Conservation (phyloP, 1,284 basidiomycete genomes). For the Mycosarcoma maydis region DNA sequence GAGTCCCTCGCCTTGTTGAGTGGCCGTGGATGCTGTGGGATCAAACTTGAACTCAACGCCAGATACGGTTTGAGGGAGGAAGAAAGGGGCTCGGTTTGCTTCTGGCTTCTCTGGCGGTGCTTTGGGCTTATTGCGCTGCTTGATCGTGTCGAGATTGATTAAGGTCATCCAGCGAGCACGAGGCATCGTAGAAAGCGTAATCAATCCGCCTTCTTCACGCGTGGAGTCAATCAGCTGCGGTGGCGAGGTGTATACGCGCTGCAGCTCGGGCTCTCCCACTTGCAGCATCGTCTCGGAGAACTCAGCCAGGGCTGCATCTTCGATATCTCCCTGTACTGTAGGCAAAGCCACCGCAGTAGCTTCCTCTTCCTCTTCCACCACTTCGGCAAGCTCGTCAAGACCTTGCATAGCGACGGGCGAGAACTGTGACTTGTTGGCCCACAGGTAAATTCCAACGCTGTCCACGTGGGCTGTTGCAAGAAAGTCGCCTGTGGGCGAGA, state of each 20-base stretch:
- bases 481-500: conserved; percentile 95
- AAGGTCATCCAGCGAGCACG: conserved; percentile 95
- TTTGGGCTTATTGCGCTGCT: conserved; percentile 90
- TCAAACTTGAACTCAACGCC: conserved; percentile 46
- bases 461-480: conserved; percentile 94
- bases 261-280: conserved; percentile 52
- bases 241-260: conserved; percentile 53
- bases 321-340: conserved; percentile 46
- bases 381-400: conserved; percentile 79
- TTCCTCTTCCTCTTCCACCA: conserved; percentile 62
- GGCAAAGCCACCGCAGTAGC: conserved; percentile 30
- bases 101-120: conserved; percentile 94
- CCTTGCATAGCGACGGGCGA: conserved; percentile 83
- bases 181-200: conserved; percentile 91
- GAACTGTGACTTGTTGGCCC: conserved; percentile 97
- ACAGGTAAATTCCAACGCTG: conserved; percentile 90
- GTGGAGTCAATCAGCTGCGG: conserved; percentile 70
- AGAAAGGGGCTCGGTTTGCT: conserved; percentile 84
- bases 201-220: conserved; percentile 55
- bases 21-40: conserved; percentile 10
- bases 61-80: conserved; percentile 73
- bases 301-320: conserved; percentile 77
- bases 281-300: conserved; percentile 71
- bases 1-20: not conserved
- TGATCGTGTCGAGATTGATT: conserved; percentile 93